phyloP scores from a whole-genome alignment of 2,329 filamentous ascomycete species.

The Calonectria pteridis region DNA sequence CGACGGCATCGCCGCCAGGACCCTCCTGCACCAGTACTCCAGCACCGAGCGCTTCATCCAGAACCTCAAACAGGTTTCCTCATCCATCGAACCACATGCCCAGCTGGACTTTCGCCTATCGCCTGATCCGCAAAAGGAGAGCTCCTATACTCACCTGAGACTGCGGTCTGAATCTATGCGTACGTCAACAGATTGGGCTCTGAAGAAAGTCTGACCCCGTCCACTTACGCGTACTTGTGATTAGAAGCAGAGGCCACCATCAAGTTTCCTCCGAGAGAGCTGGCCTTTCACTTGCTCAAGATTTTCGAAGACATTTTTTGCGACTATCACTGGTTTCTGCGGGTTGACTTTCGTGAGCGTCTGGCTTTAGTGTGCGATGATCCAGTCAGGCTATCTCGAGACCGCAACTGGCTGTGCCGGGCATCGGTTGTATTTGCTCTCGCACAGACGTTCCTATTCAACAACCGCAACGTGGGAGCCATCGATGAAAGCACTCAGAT shows the following conservation, averaged over 20 bases:
- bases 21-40: conserved; percentile 9
- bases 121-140: conserved; percentile 3
- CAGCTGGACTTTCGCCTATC: conserved; percentile 14
- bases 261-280: conserved; percentile 22
- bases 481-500: background rate
- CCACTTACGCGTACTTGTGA: background rate
- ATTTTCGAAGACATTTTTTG: conserved; percentile 29
- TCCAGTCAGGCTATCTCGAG: conserved; percentile 9
- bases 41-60: conserved; percentile 27
- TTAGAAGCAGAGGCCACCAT: conserved; percentile 21
- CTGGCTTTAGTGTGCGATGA: conserved; percentile 9
- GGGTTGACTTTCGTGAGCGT: conserved; percentile 19
- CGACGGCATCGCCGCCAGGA: conserved; percentile 12
- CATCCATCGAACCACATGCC: conserved; percentile 11
- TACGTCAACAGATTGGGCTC: background rate
- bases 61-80: conserved; percentile 24
- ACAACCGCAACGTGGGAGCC: background rate
- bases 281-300: conserved; percentile 20
- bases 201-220: background rate
- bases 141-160: conserved; percentile 21
- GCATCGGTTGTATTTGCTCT: conserved; percentile 24
- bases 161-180: conserved; percentile 23
- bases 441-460: conserved; percentile 18
- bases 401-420: conserved; percentile 25
- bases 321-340: conserved; percentile 28